Base-by-base conservation (phyloP, 2,329 filamentous ascomycete genomes). In the Juglanconis sp. region DNA sequence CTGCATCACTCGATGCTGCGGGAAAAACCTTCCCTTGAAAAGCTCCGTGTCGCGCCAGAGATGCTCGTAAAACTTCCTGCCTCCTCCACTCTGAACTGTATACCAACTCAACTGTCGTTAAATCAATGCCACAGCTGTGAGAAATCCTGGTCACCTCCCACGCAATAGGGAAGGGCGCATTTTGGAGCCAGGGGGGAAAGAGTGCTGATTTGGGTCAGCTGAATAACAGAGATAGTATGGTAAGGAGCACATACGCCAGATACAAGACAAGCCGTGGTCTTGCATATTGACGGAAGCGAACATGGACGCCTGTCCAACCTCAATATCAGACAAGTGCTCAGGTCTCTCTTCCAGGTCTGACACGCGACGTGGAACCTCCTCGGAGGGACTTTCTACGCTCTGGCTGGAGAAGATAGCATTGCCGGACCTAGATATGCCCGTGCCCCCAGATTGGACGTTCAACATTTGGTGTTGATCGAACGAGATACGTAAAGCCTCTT, bases 131-230 rank as follows among this genome's bases (percentile, higher is more conserved):
- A 60, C 81, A 84, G 46, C 80, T 73, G 0, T 78, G 65, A 0
- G 79, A 77, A 17, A 80, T 75, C 10, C 83, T 76, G 0, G 77
- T 76, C 0, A 83, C 67, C 59, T 86, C 83, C 83, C 82, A 86
- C 4, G 77, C 66, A 5, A 85, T 72, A 2, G 76, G 74, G 3
- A 85, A 71, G 0, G 82, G 80, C 0, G 79, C 81, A 0, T 71
- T 55, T 3, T 74, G 72, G 4, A 83, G 69, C 56, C 73, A 73
- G 0, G 62, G 54, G 0, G 79, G 78, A 7, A 79, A 74, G 15
- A 65, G 68, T 0, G 77, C 77, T 78, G 60, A 5, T 6, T 10
- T 1, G 13, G 32, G 59, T 66, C 17, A 65, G 52, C 35, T 15
- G 3, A 31, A 2, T 24, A 13, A 17, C 15, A 53, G 10, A 31